Evolutionary conservation across 805 yeast species (phyloP).

Genomic region (Sungouiella thailandica): DNA sequence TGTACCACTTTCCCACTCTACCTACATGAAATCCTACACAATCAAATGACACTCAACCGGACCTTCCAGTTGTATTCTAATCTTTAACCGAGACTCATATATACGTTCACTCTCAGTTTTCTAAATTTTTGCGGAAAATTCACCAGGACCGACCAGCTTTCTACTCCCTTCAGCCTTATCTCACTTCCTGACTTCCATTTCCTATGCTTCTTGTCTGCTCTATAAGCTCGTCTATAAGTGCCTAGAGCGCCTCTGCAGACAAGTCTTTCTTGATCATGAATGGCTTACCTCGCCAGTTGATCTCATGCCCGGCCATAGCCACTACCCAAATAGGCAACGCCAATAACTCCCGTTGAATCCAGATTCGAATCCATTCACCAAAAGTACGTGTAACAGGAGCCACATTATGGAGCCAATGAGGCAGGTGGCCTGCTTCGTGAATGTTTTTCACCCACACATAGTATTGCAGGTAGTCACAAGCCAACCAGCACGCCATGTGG

Average conservation of each 20-base stretch:
- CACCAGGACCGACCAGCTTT: no score
- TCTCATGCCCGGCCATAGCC: slow-evolving; percentile 73
- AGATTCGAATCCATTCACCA: slow-evolving; percentile 32
- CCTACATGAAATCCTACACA: no score
- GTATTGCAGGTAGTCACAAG: slow-evolving; percentile 59
- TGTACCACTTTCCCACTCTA: no score
- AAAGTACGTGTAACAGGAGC: slow-evolving; percentile 14
- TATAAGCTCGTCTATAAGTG: no score
- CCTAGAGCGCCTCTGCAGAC: slow-evolving; percentile 63
- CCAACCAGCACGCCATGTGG: slow-evolving; percentile 61
- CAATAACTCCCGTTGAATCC: slow-evolving; percentile 66
- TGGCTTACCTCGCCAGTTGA: slow-evolving; percentile 77
- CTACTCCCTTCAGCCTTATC: no score
- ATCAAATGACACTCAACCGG: no score
- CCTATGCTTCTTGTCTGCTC: no score
- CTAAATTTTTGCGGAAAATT: no score
- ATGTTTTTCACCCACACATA: slow-evolving; percentile 34
- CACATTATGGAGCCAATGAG: slow-evolving; percentile 12
- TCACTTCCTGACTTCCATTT: no score
- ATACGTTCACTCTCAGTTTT: no score
- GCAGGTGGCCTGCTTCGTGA: slow-evolving; percentile 1
- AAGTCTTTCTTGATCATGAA: slow-evolving; percentile 69
- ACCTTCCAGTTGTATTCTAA: no score
- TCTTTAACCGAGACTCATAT: no score
- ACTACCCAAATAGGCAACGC: slow-evolving; percentile 82